These are phyloP conservation scores for Venturia effusa DNA, from an alignment of 2,329 filamentous ascomycete species.

Conservation along the genomic window DNA sequence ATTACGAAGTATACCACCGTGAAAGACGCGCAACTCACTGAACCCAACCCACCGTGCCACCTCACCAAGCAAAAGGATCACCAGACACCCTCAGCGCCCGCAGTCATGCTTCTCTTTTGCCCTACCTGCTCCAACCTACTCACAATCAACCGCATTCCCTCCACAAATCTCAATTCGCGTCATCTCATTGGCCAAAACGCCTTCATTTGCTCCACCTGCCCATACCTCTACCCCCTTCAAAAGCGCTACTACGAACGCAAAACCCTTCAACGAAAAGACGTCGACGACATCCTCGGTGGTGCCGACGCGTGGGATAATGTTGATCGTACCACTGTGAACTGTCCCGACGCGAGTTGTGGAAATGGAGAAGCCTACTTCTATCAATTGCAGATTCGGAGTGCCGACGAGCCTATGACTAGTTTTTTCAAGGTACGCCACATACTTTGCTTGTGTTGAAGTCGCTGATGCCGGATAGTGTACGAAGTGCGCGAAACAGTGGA, in stretches of 20 bases:
- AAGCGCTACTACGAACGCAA: slow-evolving; percentile 74
- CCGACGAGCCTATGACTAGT: slow-evolving; percentile 94
- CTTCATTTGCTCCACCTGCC: slow-evolving; percentile 91
- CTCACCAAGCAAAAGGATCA: no score
- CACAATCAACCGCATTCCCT: slow-evolving; percentile 49
- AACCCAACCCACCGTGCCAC: no score
- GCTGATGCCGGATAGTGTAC: slow-evolving; percentile 10
- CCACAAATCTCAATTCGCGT: slow-evolving; percentile 22
- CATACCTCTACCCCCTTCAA: slow-evolving; percentile 78
- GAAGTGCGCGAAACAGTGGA: slow-evolving; percentile 21
- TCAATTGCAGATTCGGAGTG: slow-evolving; percentile 94
- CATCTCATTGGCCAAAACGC: slow-evolving; percentile 49
- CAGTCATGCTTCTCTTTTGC: slow-evolving; percentile 62
- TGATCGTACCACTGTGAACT: slow-evolving; percentile 74
- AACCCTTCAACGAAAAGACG: slow-evolving; percentile 70
- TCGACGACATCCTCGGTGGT: slow-evolving; percentile 83
- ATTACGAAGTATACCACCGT: no score
- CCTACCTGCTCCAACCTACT: slow-evolving; percentile 76
- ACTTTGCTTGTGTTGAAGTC: background rate
- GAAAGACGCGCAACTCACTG: background rate
- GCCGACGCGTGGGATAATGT: slow-evolving; percentile 85
- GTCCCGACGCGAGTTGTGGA: slow-evolving; percentile 68
- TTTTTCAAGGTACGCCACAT: slow-evolving; percentile 10
- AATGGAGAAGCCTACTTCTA: slow-evolving; percentile 85
- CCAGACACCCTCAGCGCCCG: background rate